Percentiles rank a stretch among this genome's conserved stretches.
Evolutionary conservation across 495 filamentous ascomycete genomes (phyloP).

Genomic region (Aspergillus affinis): DNA sequence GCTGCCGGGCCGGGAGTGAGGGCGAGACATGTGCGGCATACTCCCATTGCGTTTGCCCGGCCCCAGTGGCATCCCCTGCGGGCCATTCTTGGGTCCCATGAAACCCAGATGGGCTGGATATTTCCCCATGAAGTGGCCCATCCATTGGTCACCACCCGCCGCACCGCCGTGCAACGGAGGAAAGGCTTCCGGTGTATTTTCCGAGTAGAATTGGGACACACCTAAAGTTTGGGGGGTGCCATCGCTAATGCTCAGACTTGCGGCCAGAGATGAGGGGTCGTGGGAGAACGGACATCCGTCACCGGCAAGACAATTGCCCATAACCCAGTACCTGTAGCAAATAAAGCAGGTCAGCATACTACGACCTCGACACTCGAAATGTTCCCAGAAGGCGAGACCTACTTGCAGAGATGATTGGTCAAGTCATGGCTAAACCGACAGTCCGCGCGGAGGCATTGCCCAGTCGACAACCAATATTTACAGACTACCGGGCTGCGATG

Average conservation of each 20-base stretch:
- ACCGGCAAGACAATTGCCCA: slow-evolving; percentile 93
- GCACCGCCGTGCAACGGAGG: slow-evolving; percentile 64
- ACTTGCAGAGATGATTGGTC: slow-evolving; percentile 98
- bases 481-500: slow-evolving; percentile 83
- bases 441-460: slow-evolving; percentile 89
- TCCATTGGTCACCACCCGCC: slow-evolving; percentile 57
- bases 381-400: slow-evolving; percentile 39
- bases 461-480: slow-evolving; percentile 92
- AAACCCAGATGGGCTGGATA: slow-evolving; percentile 37
- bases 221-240: slow-evolving; percentile 37
- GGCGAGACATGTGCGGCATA: slow-evolving; percentile 45
- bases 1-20: slow-evolving; percentile 83
- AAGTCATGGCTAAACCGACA: slow-evolving; percentile 97
- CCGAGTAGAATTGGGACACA: slow-evolving; percentile 69
- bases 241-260: slow-evolving; percentile 63
- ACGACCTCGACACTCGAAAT: neutral
- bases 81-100: slow-evolving; percentile 26
- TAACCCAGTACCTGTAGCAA: slow-evolving; percentile 82
- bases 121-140: slow-evolving; percentile 44
- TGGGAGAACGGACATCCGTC: slow-evolving; percentile 97
- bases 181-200: slow-evolving; percentile 75
- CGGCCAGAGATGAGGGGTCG: slow-evolving; percentile 80
- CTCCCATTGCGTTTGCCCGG: slow-evolving; percentile 55
- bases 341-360: slow-evolving; percentile 6
- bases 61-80: slow-evolving; percentile 32